Conservation (phyloP, 768 basidiomycete species). For the Solioccasus polychromus region DNA sequence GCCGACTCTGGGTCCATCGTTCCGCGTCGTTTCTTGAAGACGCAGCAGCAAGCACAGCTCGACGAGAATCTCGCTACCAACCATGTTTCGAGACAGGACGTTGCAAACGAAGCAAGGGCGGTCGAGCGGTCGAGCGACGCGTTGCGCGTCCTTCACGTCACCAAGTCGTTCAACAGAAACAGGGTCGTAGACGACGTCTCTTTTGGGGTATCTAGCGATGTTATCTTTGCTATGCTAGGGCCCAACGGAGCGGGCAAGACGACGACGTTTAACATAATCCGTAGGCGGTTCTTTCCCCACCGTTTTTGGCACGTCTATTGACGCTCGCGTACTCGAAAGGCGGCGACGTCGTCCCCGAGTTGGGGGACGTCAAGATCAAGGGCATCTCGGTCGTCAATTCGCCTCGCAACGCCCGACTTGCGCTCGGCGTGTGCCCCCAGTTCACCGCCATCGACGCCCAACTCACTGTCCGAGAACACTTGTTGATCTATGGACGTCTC, state of each 20-base stretch:
- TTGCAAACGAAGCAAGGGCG: slow-evolving; percentile 49
- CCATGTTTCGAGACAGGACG: slow-evolving; percentile 43
- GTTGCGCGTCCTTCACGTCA: slow-evolving; percentile 59
- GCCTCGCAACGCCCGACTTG: slow-evolving; percentile 60
- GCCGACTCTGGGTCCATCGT: slow-evolving; percentile 65
- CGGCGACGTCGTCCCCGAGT: slow-evolving; percentile 63
- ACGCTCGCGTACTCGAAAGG: slow-evolving; percentile 36
- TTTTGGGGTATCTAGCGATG: slow-evolving; percentile 60
- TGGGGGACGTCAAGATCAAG: slow-evolving; percentile 67
- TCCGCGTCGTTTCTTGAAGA: slow-evolving; percentile 36
- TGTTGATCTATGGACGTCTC: slow-evolving; percentile 66
- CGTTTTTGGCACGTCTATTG: neutral
- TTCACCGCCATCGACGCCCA: slow-evolving; percentile 81
- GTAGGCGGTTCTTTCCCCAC: slow-evolving; percentile 37
- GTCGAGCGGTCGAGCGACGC: slow-evolving; percentile 50
- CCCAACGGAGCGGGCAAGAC: slow-evolving; percentile 87
- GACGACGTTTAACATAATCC: slow-evolving; percentile 78
- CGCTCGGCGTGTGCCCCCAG: slow-evolving; percentile 80
- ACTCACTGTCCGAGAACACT: slow-evolving; percentile 74
- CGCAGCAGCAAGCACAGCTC: slow-evolving; percentile 12
- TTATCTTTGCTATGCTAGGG: slow-evolving; percentile 70
- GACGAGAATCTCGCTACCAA: slow-evolving; percentile 13
- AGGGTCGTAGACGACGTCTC: slow-evolving; percentile 73
- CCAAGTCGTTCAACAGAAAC: slow-evolving; percentile 55
- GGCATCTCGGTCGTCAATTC: slow-evolving; percentile 63